Base-by-base conservation (phyloP, 805 yeast species). In the Candida koratica region DNA sequence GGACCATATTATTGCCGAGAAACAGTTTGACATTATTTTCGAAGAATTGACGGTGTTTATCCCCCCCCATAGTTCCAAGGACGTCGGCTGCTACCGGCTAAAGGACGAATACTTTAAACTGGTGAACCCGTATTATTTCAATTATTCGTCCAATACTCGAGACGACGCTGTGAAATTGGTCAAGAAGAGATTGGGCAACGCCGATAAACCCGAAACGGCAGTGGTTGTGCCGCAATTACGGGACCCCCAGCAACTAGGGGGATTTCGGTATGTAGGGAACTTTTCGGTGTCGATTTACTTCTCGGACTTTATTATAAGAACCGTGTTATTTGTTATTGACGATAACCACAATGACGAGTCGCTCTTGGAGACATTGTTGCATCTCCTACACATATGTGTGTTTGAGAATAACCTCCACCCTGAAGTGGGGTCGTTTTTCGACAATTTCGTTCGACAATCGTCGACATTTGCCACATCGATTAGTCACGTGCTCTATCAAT, bases 101-200 rank as follows among this genome's bases (percentile, higher is more conserved):
- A 67, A 64, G 37, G 69, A 66, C 5, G 52, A 56, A 25, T 64
- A 49, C 33, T 49, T 54, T 25, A 56, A 53, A 11, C 50, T 56
- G 24, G 47, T 67, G 4, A 66, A 69, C 40, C 95, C 97, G 0
- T 89, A 77, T 51, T 90, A 81, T 52, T 69, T 84, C 40, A 88
- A 87, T 47, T 83, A 82, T 48, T 67, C 83, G 0, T 63, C 90
- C 0, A 87, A 87, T 47, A 79, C 78, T 36, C 74, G 90, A 37
- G 96, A 87, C 37, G 96, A 87, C 41, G 90, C 95, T 5, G 81
- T 84, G 38, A 72, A 70, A 29, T 60, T 77, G 4, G 60, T 84
- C 19, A 79, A 80, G 46, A 74, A 72, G 22, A 53, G 72, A 17
- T 55, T 71, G 26, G 67, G 73, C 7, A 51, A 60, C 17, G 57